phyloP scores from a whole-genome alignment of 177 flowering plant species.

The Tripterygium wilfordii region DNA sequence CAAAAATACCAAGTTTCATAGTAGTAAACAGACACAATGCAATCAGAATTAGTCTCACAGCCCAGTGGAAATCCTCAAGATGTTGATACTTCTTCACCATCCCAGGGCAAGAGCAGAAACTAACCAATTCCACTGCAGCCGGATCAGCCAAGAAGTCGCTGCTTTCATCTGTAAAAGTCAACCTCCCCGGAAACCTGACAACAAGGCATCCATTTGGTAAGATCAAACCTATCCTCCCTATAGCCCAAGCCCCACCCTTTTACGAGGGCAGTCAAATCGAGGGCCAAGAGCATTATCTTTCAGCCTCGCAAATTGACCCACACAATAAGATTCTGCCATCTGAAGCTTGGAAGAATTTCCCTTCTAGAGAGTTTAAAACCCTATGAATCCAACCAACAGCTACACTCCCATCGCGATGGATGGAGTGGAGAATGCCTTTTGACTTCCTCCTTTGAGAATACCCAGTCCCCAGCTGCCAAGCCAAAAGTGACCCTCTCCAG shows the following conservation, averaged over 20 bases:
- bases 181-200: conserved; percentile 69
- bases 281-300: conserved; percentile 62
- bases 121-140: conserved; percentile 77
- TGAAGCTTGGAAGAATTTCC: conserved; percentile 65
- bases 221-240: conserved; percentile 57
- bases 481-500: conserved; percentile 80
- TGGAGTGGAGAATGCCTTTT: conserved; percentile 80
- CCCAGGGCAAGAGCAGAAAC: conserved; percentile 48
- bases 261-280: conserved; percentile 78
- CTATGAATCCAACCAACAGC: conserved; percentile 72
- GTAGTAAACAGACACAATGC: conserved; percentile 77
- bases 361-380: conserved; percentile 73
- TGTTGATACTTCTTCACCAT: conserved; percentile 78
- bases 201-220: conserved; percentile 75
- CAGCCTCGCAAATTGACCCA: conserved; percentile 79
- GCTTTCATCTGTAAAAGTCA: conserved; percentile 32
- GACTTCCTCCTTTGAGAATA: conserved; percentile 58
- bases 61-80: conserved; percentile 94
- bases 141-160: conserved; percentile 69
- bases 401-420: conserved; percentile 63
- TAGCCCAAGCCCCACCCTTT: conserved; percentile 59
- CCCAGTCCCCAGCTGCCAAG: conserved; percentile 90
- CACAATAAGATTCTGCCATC: conserved; percentile 72
- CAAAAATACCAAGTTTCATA: conserved; percentile 55
- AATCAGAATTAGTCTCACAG: conserved; percentile 72